Evolutionary conservation across 1,284 basidiomycete genomes (phyloP).

Genomic region (Cystobasidium slooffiae): DNA sequence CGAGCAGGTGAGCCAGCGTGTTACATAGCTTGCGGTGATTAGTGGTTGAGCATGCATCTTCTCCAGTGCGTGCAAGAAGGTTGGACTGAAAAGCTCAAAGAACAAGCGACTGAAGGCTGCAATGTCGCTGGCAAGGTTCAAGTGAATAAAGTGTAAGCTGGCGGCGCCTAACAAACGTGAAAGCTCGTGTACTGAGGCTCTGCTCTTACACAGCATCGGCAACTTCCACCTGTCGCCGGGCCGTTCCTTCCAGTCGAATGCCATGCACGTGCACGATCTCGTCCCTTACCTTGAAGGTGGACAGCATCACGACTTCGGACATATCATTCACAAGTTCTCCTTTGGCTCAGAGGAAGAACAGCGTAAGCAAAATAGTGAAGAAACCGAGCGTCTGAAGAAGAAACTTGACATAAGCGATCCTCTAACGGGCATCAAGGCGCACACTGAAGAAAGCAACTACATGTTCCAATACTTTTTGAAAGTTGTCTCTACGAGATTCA

Average conservation of each 20-base stretch:
- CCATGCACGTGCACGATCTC: conserved; percentile 84
- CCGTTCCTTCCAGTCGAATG: conserved; percentile 86
- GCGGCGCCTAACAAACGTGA: conserved; percentile 65
- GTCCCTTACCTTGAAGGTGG: conserved; percentile 91
- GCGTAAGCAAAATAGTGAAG: conserved; percentile 17
- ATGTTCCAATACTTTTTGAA: conserved; percentile 81
- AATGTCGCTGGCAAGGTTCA: conserved; percentile 86
- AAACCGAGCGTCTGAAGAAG: conserved; percentile 64
- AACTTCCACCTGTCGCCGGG: conserved; percentile 67
- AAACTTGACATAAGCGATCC: conserved; percentile 81
- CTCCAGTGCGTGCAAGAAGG: conserved; percentile 85
- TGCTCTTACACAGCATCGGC: conserved; percentile 57
- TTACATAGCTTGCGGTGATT: conserved; percentile 1
- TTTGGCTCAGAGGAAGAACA: conserved; percentile 60
- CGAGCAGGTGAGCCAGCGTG: conserved; percentile 83
- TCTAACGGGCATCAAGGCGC: conserved; percentile 70
- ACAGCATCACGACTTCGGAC: conserved; percentile 91
- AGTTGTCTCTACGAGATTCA: conserved; percentile 90
- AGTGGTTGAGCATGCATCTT: not conserved
- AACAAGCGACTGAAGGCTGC: conserved; percentile 92
- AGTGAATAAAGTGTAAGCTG: conserved; percentile 84
- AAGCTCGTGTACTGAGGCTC: conserved; percentile 64
- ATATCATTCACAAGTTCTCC: conserved; percentile 60
- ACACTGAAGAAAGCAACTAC: conserved; percentile 64
- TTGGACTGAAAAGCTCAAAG: conserved; percentile 91